Evolutionary conservation across 2,329 filamentous ascomycete species (phyloP), one percentile per base, ranked within the genome.

Genomic region (Hirsutella minnesotensis): DNA sequence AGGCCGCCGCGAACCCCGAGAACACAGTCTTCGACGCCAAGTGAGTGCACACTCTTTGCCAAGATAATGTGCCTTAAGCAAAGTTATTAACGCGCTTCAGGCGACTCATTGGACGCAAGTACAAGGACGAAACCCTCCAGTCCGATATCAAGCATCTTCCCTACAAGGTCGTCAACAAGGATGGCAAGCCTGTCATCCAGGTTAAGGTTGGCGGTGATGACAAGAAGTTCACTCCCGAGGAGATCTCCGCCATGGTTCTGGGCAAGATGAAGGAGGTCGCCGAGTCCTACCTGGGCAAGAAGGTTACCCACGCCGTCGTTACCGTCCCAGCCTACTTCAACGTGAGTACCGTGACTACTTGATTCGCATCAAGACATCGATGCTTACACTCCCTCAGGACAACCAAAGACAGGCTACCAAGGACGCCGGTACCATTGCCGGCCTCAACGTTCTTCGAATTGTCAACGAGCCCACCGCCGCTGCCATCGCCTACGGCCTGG

Each of bases 261-360:
- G 78, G 79, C 65, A 86, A 86, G 77, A 88, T 88, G 83, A 86
- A 85, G 77, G 81, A 86, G 61, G 79, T 84, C 51, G 82, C 84
- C 55, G 84, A 89, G 72, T 69, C 72, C 59, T 88, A 86, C 65
- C 72, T 89, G 43, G 82, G 83, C 64, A 82, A 87, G 75, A 84
- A 85, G 68, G 82, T 89, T 49, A 86, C 80, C 63, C 83, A 88
- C 74, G 84, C 84, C 58, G 84, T 95, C 58, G 88, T 95, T 52
- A 95, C 89, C 49, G 89, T 95, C 54, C 88, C 89, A 56, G 87
- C 88, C 69, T 95, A 95, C 75, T 95, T 95, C 85, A 95, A 94
- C 72, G 62, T 64, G 50, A 57, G 62, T 58, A 20, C 30, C 2
- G 36, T 9, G 8, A 9, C 29, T 10, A n/a, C 19, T n/a, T 15